Conservation (phyloP, 2,329 filamentous ascomycete species). For the Calonectria multiphialidica region DNA sequence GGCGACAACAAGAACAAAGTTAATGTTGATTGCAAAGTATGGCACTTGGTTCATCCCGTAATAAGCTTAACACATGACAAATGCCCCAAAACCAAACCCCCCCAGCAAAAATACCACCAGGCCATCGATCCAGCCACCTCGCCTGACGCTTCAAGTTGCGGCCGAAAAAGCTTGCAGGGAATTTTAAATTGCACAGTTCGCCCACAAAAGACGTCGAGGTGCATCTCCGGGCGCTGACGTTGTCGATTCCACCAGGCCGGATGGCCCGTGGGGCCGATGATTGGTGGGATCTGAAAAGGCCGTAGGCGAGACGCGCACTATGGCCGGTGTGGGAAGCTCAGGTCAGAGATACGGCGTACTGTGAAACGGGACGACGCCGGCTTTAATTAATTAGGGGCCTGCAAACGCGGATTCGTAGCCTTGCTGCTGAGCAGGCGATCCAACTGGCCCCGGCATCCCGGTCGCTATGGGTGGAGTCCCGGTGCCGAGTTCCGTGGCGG, state of each 20-base stretch:
- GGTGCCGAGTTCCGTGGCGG: conserved; percentile 16
- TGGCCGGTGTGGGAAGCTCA: background rate
- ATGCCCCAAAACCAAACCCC: too few relatives aligned
- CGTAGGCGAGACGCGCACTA: background rate
- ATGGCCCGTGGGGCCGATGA: background rate
- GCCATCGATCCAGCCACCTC: background rate
- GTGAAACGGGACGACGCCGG: background rate
- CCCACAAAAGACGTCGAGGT: background rate
- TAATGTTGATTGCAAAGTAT: background rate
- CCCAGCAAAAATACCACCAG: background rate
- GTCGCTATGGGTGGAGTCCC: background rate
- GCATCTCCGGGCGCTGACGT: background rate
- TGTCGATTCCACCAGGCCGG: background rate
- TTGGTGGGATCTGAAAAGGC: conserved; percentile 12
- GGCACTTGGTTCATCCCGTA: background rate
- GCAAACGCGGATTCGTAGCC: conserved; percentile 3
- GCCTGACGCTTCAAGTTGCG: background rate
- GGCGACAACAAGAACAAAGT: background rate
- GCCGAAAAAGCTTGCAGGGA: background rate
- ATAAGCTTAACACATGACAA: conserved; percentile 7
- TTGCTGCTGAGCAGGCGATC: background rate
- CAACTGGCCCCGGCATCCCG: background rate
- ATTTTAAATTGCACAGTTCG: background rate
- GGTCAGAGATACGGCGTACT: background rate
- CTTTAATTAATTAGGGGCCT: conserved; percentile 10